Base-by-base conservation (phyloP, 163 green algal species). In the Scenedesmus sp. region DNA sequence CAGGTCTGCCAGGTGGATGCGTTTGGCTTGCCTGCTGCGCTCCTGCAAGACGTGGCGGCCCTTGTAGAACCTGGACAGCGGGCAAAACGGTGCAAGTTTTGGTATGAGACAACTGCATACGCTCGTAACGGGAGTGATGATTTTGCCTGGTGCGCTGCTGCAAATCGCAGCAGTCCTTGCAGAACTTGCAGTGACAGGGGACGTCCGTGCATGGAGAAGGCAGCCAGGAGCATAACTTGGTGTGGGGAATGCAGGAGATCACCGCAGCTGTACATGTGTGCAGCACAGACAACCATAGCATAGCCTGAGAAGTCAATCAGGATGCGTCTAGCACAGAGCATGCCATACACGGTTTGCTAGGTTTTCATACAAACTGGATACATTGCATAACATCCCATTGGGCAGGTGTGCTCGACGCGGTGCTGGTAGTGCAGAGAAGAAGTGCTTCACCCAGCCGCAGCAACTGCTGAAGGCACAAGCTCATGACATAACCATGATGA, bases 11-110 rank as follows among this genome's bases (percentile, higher is more conserved):
- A 94, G 82, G 37, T 84, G 72, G 42, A 93, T 40, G 68, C 94
- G 86, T 26, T 85, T 87, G 7, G 93, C 26, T 37, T 81, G 56
- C 43, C 91, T 76, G 88, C 92, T 92, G 49, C 86, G 85, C 89
- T 95, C 92, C 46, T 43, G 68, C 59, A 93, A 46, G 1, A 91
- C 53, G 56, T 93, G 72, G 26, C 86, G 53, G 33, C 93, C 88
- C 18, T 86, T 81, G 83, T 92, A 95, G 83, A 94, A 95, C 61
- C 90, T 88, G 90, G 73, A 81, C 35, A 79, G 56, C 10, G 33
- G 13, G n/a, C 9, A 68, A 2, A 5, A 40, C 2, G 1, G 33
- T 6, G 44, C 33, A 35, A 80, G 51, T 22, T 24, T 37, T 46
- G 43, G 37, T 46, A 18, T 12, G 0, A 46, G 43, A 40, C 65